A percentile compares a stretch with the other conserved stretches of the same genome.
phyloP scores from a whole-genome alignment of 1,139 yeast genomes.

The Hyphopichia buzzinii region DNA sequence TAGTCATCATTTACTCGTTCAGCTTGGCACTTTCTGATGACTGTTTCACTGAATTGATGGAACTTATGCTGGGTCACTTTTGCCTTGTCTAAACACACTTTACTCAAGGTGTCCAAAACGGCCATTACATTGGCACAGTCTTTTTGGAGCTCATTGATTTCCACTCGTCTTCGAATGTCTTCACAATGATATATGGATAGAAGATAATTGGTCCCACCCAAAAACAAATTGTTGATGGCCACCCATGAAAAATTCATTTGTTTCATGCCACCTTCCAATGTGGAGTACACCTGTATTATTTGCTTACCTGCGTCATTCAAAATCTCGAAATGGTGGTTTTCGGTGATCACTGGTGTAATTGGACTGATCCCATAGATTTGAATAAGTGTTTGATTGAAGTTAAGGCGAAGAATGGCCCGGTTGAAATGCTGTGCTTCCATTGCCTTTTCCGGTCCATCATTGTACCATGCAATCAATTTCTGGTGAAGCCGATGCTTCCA shows the following conservation, averaged over 20 bases:
- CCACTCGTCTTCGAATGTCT: not conserved
- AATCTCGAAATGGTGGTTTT: constrained; percentile 2
- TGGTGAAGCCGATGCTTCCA: constrained; percentile 4
- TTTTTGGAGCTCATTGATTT: not conserved
- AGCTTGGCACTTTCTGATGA: not conserved
- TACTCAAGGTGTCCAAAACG: constrained; percentile 6
- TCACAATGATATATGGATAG: constrained; percentile 5
- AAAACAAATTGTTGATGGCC: constrained; percentile 3
- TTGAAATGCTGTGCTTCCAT: constrained; percentile 3
- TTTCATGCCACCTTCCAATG: constrained; percentile 7
- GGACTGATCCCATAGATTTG: constrained; percentile 5
- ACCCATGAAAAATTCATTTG: constrained; percentile 7
- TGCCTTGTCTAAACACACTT: constrained; percentile 8
- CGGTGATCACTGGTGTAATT: constrained; percentile 5
- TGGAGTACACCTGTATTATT: constrained; percentile 7
- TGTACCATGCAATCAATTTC: constrained; percentile 1
- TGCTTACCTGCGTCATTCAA: constrained; percentile 7
- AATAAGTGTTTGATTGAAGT: constrained; percentile 5
- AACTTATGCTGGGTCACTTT: constrained; percentile 6
- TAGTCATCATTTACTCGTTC: no score
- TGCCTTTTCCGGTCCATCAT: not conserved
- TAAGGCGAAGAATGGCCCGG: constrained; percentile 4
- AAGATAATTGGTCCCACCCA: constrained; percentile 4
- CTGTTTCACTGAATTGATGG: not conserved
- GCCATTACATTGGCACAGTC: constrained; percentile 2